Percentiles rank a stretch among this genome's conserved stretches.
phyloP scores from a whole-genome alignment of 2,329 filamentous ascomycete species.

The Coniosporium uncinatum region DNA sequence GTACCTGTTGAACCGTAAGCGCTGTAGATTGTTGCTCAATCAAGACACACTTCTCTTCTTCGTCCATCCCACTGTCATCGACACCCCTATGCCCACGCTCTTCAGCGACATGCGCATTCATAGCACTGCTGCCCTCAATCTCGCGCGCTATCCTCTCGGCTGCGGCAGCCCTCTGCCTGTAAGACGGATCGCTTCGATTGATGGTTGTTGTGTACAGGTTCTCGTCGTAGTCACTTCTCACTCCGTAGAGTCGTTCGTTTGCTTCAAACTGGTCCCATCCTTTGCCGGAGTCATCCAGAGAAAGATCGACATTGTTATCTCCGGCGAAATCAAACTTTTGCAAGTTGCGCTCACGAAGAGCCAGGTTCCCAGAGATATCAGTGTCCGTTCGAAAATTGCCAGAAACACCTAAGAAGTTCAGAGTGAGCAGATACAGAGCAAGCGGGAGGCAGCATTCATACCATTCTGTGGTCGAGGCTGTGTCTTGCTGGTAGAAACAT shows the following conservation, averaged over 20 bases:
- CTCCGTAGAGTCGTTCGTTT: conserved; percentile 83
- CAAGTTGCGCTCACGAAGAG: conserved; percentile 66
- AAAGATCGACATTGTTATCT: conserved; percentile 57
- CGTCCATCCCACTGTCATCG: conserved; percentile 65
- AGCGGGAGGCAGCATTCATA: conserved; percentile 24
- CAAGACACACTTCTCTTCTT: conserved; percentile 78
- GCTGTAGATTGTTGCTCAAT: conserved; percentile 1
- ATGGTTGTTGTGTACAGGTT: conserved; percentile 92
- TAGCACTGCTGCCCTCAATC: conserved; percentile 65
- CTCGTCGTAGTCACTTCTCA: conserved; percentile 89
- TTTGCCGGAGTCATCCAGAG: conserved; percentile 53
- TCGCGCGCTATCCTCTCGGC: conserved; percentile 84
- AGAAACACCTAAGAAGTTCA: conserved; percentile 48
- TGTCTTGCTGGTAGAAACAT: conserved; percentile 46
- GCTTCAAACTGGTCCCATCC: conserved; percentile 91
- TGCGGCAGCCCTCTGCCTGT: conserved; percentile 69
- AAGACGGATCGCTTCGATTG: conserved; percentile 77
- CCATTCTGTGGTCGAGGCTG: conserved; percentile 51
- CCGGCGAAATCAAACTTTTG: conserved; percentile 73
- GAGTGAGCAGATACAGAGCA: conserved; percentile 1
- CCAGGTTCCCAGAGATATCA: conserved; percentile 75
- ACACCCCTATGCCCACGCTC: conserved; percentile 69
- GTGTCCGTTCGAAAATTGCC: conserved; percentile 78
- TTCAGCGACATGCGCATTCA: conserved; percentile 82
- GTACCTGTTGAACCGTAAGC: conserved; percentile 51